Evolutionary conservation across 192 early-diverging fungal species (phyloP).

Genomic region (Gigaspora rosea): DNA sequence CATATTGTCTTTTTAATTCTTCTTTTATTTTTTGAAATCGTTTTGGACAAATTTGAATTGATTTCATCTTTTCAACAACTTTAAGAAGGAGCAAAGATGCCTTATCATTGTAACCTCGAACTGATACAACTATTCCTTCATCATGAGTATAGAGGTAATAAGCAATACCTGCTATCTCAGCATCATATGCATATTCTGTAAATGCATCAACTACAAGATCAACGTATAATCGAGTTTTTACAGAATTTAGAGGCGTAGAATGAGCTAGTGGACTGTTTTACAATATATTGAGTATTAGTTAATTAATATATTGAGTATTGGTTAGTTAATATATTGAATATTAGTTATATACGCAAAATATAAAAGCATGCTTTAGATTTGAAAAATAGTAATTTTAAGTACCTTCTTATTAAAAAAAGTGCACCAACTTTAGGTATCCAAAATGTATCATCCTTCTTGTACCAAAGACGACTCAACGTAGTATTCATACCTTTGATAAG

Average conservation of each 20-base stretch:
- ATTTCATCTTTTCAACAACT: constrained; percentile 68
- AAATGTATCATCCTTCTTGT: constrained; percentile 93
- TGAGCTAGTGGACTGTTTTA: constrained; percentile 69
- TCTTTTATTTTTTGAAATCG: constrained; percentile 84
- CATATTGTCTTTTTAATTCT: constrained; percentile 69
- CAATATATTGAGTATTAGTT: too few species aligned
- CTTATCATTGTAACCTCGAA: constrained; percentile 91
- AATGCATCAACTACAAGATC: constrained; percentile 82
- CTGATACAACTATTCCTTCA: constrained; percentile 70
- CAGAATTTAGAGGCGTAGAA: constrained; percentile 70
- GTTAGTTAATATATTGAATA: too few species aligned
- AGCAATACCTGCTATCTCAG: constrained; percentile 81
- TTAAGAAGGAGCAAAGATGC: constrained; percentile 68
- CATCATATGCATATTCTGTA: constrained; percentile 88
- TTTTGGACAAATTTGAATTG: constrained; percentile 61
- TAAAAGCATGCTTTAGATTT: too few species aligned
- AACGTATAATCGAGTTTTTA: constrained; percentile 70
- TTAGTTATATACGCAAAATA: too few species aligned
- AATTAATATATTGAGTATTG: too few species aligned
- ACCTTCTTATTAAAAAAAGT: constrained; percentile 59
- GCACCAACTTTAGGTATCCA: constrained; percentile 87
- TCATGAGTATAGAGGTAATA: constrained; percentile 72
- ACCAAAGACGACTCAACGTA: constrained; percentile 74
- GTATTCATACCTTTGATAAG: constrained; percentile 70
- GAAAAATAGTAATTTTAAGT: background rate